phyloP scores from a whole-genome alignment of 1,284 basidiomycete species.

The Moesziomyces sp. region DNA sequence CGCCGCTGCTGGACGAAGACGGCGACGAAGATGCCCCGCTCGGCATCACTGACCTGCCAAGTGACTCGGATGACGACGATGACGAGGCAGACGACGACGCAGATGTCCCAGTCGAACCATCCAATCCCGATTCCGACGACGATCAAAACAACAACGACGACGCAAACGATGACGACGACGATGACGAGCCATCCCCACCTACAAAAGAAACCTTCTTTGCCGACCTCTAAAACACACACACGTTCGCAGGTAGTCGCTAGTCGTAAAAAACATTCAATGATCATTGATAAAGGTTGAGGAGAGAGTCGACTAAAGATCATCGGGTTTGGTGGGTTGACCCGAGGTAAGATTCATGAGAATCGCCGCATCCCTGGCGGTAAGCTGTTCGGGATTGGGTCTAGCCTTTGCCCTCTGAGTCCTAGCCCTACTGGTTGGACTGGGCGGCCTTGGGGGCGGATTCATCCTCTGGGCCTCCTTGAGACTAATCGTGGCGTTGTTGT shows the following conservation, averaged over 20 bases:
- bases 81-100: constrained; percentile 20
- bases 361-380: constrained; percentile 74
- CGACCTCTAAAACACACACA: constrained; percentile 16
- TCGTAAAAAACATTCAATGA: too few relatives aligned
- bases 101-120: constrained; percentile 2
- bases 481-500: constrained; percentile 96
- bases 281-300: neutral
- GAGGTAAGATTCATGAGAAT: constrained; percentile 65
- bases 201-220: constrained; percentile 27
- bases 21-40: constrained; percentile 41
- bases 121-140: constrained; percentile 1
- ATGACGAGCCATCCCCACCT: constrained; percentile 4
- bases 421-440: constrained; percentile 86
- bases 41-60: constrained; percentile 20
- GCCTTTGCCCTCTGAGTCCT: constrained; percentile 88
- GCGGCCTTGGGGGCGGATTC: constrained; percentile 93
- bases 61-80: constrained; percentile 19
- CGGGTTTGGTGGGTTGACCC: constrained; percentile 23
- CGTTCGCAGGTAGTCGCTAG: too few relatives aligned
- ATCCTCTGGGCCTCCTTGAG: constrained; percentile 93
- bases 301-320: constrained; percentile 6
- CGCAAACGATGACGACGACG: constrained; percentile 11
- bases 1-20: constrained; percentile 72
- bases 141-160: constrained; percentile 9
- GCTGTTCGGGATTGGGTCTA: constrained; percentile 86